Percentiles rank a stretch among this genome's conserved stretches.
phyloP scores from a whole-genome alignment of 345 rosid species.

The Rhizophora apiculata region DNA sequence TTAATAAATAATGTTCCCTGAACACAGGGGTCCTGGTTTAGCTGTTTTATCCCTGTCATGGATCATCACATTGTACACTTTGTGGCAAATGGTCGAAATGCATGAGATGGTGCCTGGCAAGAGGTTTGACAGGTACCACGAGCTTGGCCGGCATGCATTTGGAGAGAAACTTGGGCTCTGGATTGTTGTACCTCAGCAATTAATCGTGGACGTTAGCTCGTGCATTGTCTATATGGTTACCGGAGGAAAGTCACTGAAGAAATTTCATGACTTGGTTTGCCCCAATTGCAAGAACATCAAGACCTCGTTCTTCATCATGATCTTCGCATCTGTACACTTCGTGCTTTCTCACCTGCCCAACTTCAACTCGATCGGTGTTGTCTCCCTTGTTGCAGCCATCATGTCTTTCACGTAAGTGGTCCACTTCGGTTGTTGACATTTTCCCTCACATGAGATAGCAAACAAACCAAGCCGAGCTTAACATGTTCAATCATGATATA shows the following conservation, averaged over 20 bases:
- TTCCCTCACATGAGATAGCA: no score
- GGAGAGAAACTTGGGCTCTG: conserved; percentile 79
- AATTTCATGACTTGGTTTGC: conserved; percentile 55
- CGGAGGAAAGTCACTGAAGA: conserved; percentile 76
- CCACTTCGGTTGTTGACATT: no score
- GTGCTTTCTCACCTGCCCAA: conserved; percentile 73
- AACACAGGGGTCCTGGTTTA: conserved; percentile 69
- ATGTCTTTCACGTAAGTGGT: conserved; percentile 62
- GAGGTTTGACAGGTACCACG: conserved; percentile 78
- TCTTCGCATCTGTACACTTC: conserved; percentile 66
- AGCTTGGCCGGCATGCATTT: conserved; percentile 68
- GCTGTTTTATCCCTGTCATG: conserved; percentile 52
- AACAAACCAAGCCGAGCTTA: no score
- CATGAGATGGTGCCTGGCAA: conserved; percentile 78
- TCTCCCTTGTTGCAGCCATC: conserved; percentile 77
- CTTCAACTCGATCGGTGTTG: conserved; percentile 55
- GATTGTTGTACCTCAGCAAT: conserved; percentile 78
- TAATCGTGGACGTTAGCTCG: conserved; percentile 62
- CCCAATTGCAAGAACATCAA: conserved; percentile 43
- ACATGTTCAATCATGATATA: no score
- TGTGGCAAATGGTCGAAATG: conserved; percentile 95
- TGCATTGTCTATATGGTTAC: conserved; percentile 80
- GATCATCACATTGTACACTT: conserved; percentile 65
- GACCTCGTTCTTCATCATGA: conserved; percentile 61
- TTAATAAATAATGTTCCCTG: background rate